Conservation (phyloP, 352 stramenopile genomes). For the Phytopythium helicoides region DNA sequence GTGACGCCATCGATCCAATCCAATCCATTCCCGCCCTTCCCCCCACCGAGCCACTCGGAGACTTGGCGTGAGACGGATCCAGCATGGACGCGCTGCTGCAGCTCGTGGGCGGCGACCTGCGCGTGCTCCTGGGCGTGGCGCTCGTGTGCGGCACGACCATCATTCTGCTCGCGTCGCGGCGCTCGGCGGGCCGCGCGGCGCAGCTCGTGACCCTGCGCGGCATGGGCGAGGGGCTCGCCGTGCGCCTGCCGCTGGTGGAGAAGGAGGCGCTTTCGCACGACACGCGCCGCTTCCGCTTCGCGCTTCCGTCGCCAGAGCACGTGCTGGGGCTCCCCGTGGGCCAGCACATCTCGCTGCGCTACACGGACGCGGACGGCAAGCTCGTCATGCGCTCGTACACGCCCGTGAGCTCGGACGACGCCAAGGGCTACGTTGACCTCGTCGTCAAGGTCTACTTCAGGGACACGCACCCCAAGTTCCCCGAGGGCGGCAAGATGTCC, state of each 20-base stretch:
- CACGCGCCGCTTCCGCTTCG: constrained; percentile 94
- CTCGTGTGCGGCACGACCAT: constrained; percentile 50
- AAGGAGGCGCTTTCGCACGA: constrained; percentile 93
- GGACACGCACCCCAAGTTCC: constrained; percentile 96
- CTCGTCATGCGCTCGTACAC: constrained; percentile 95
- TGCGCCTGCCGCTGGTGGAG: constrained; percentile 82
- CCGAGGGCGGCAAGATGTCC: constrained; percentile 90
- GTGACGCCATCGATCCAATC: constrained; percentile 23
- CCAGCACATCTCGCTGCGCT: constrained; percentile 94
- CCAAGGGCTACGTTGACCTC: constrained; percentile 91
- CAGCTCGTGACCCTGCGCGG: constrained; percentile 54
- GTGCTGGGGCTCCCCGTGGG: constrained; percentile 92
- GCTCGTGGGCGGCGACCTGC: constrained; percentile 38
- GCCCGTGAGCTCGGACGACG: constrained; percentile 93
- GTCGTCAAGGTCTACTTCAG: constrained; percentile 98
- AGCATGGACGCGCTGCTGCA: constrained; percentile 52
- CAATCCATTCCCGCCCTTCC: background rate
- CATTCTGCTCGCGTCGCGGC: constrained; percentile 31
- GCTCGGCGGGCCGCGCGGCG: constrained; percentile 35
- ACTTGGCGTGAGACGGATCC: no score
- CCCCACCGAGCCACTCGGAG: background rate
- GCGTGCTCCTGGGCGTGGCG: constrained; percentile 43
- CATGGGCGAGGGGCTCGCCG: constrained; percentile 31
- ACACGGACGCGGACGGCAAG: constrained; percentile 82
- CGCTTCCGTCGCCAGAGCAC: constrained; percentile 75